Conservation (phyloP, 2,329 filamentous ascomycete species). For the Monilinia aucupariae region DNA sequence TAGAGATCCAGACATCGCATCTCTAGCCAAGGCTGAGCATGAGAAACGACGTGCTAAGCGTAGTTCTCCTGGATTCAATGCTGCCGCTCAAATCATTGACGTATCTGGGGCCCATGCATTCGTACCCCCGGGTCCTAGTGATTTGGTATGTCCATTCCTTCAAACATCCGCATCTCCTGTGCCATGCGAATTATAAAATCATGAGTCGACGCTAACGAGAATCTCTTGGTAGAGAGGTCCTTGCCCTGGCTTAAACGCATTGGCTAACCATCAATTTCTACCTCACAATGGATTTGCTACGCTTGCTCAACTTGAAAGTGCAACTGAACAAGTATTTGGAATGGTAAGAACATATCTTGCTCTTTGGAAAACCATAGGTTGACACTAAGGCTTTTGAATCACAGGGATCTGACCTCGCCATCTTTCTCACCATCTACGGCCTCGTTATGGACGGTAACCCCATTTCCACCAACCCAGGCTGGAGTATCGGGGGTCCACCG, state of each 20-base stretch:
- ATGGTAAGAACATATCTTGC: slow-evolving; percentile 32
- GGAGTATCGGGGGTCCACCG: neutral
- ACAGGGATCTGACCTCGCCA: slow-evolving; percentile 20
- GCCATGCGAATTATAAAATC: neutral
- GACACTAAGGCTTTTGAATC: slow-evolving; percentile 22
- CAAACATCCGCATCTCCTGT: neutral
- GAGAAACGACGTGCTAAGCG: slow-evolving; percentile 13
- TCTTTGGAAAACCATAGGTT: slow-evolving; percentile 18
- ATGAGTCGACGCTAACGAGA: neutral
- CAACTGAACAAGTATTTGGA: slow-evolving; percentile 37
- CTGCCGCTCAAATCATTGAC: slow-evolving; percentile 17
- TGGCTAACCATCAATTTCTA: slow-evolving; percentile 41
- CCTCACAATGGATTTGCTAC: slow-evolving; percentile 34
- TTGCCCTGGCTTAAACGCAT: slow-evolving; percentile 39
- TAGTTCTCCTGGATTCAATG: slow-evolving; percentile 16
- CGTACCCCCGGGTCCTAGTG: neutral
- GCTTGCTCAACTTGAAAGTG: neutral
- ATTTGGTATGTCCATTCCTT: neutral
- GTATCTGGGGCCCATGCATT: slow-evolving; percentile 12
- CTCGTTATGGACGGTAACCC: slow-evolving; percentile 4
- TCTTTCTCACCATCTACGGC: neutral
- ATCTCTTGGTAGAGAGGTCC: slow-evolving; percentile 16
- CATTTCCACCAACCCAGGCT: slow-evolving; percentile 4
- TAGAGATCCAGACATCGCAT: slow-evolving; percentile 5
- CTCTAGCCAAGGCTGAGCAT: slow-evolving; percentile 10